Evolutionary conservation across 2,329 filamentous ascomycete genomes (phyloP).

Genomic region (Xylariaceae sp.): DNA sequence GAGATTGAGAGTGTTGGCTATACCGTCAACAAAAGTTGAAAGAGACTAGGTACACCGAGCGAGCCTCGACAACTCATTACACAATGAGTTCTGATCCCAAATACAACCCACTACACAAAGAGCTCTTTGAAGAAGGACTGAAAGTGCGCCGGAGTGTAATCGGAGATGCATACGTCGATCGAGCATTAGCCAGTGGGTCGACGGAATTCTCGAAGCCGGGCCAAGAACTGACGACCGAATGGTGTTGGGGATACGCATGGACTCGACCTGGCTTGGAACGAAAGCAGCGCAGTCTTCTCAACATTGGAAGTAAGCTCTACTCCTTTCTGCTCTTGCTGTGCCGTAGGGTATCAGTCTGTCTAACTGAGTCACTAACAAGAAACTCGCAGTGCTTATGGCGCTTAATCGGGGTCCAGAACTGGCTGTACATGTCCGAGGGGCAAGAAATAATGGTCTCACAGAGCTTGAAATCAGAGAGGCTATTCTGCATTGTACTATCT

Average conservation of each 20-base stretch:
- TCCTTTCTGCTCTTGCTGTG: not conserved
- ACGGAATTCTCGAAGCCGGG: constrained; percentile 56
- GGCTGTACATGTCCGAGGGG: constrained; percentile 58
- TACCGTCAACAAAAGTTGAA: too few species aligned
- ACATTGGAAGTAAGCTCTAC: not conserved
- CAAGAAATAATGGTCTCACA: constrained; percentile 57
- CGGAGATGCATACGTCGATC: constrained; percentile 57
- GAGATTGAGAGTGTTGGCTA: too few species aligned
- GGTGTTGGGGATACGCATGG: constrained; percentile 62
- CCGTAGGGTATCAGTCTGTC: too few species aligned
- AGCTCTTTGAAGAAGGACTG: constrained; percentile 57
- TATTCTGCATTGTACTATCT: constrained; percentile 40
- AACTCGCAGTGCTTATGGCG: constrained; percentile 57
- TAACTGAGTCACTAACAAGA: not conserved
- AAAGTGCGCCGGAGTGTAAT: constrained; percentile 56
- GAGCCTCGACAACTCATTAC: not conserved
- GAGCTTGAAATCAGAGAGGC: constrained; percentile 62
- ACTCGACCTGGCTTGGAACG: constrained; percentile 57
- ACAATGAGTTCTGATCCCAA: constrained; percentile 21
- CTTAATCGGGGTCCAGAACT: constrained; percentile 57
- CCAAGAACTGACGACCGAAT: constrained; percentile 61
- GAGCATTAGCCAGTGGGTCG: constrained; percentile 45
- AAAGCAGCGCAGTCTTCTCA: constrained; percentile 51
- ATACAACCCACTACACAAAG: constrained; percentile 38
- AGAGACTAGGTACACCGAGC: too few species aligned